phyloP scores from a whole-genome alignment of 2,329 filamentous ascomycete genomes.

The Ceratocystis smalleyi region DNA sequence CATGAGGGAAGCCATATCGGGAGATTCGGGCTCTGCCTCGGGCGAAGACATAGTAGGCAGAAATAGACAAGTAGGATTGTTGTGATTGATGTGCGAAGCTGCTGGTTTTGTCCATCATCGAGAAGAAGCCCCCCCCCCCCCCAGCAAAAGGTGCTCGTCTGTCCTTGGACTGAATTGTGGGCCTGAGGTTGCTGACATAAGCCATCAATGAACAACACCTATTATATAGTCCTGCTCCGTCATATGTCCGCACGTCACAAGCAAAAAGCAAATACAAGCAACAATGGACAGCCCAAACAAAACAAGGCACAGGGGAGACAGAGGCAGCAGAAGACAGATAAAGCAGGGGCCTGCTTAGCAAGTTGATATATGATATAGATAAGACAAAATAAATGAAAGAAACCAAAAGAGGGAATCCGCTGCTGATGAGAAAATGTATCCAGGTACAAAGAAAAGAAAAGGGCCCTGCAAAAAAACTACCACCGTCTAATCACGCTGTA shows the following conservation, averaged over 20 bases:
- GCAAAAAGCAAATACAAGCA: too few species aligned
- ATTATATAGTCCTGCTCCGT: background rate
- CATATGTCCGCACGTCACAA: background rate
- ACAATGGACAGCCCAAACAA: background rate
- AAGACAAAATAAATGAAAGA: background rate
- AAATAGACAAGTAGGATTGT: background rate
- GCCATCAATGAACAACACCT: background rate
- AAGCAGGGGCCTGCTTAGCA: background rate
- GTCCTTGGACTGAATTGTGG: slow-evolving; percentile 2
- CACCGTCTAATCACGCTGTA: background rate
- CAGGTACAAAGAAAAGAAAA: slow-evolving; percentile 2
- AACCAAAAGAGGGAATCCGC: background rate
- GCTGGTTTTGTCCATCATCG: too few species aligned
- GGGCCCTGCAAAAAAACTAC: background rate
- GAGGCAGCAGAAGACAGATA: background rate
- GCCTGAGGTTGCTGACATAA: slow-evolving; percentile 13
- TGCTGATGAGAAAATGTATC: background rate
- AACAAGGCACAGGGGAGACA: slow-evolving; percentile 6
- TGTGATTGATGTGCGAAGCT: background rate
- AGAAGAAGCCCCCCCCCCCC: too few species aligned
- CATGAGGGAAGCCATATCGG: slow-evolving; percentile 51
- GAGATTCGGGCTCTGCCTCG: slow-evolving; percentile 34
- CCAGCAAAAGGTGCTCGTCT: too few species aligned
- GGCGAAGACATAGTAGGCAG: background rate
- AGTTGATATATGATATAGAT: background rate